phyloP scores from a whole-genome alignment of 495 filamentous ascomycete genomes.

The Clavariopsis aquatica region DNA sequence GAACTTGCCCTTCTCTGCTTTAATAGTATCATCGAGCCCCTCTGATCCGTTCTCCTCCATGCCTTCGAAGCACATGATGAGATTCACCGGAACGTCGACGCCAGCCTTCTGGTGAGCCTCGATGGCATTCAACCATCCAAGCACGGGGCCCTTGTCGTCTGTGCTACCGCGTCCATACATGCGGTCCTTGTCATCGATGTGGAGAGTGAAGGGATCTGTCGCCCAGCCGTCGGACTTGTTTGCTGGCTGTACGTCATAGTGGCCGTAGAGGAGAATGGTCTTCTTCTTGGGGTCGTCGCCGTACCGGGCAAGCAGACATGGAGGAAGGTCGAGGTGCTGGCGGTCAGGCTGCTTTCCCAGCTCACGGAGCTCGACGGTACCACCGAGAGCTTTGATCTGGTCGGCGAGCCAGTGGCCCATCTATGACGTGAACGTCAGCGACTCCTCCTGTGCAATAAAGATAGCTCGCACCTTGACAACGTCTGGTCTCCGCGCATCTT shows the following conservation, averaged over 20 bases:
- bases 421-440: conserved; percentile 42
- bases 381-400: conserved; percentile 80
- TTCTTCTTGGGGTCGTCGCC: conserved; percentile 87
- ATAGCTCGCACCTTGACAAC: conserved; percentile 65
- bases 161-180: conserved; percentile 97
- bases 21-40: conserved; percentile 92
- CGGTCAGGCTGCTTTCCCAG: conserved; percentile 89
- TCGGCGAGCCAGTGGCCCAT: conserved; percentile 91
- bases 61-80: conserved; percentile 99
- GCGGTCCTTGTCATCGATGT: conserved; percentile 81
- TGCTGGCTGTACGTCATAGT: conserved; percentile 98
- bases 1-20: conserved; percentile 81
- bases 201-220: conserved; percentile 89
- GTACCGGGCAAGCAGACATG: conserved; percentile 88
- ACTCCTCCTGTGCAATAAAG: not conserved
- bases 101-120: conserved; percentile 95
- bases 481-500: conserved; percentile 81
- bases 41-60: conserved; percentile 99
- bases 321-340: conserved; percentile 86
- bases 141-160: conserved; percentile 96
- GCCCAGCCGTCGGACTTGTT: conserved; percentile 93
- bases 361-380: conserved; percentile 76
- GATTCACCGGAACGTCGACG: conserved; percentile 92
- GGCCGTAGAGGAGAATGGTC: conserved; percentile 94
- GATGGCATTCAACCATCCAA: conserved; percentile 97